These are phyloP conservation scores for Pseudogymnoascus pannorum DNA, from an alignment of 2,329 filamentous ascomycete genomes.

Conservation along the genomic window DNA sequence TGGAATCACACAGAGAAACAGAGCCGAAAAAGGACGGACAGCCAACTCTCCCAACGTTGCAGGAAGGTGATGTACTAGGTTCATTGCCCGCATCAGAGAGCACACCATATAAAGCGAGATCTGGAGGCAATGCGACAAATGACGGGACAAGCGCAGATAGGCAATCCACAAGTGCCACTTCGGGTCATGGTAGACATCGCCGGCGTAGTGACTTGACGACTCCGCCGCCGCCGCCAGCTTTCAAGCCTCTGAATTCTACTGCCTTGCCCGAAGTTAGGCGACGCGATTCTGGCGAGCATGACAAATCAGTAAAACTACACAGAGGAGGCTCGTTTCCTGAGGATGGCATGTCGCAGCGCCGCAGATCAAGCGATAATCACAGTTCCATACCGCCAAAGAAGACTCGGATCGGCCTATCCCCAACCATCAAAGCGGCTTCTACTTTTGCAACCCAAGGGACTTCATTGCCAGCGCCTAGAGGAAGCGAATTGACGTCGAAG, in stretches of 20 bases:
- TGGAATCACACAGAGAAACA: background rate
- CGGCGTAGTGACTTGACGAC: background rate
- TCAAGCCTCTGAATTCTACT: background rate
- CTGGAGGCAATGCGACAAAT: background rate
- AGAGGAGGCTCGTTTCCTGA: constrained; percentile 3
- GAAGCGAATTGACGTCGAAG: background rate
- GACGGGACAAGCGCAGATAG: background rate
- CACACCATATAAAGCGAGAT: background rate
- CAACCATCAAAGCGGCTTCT: background rate
- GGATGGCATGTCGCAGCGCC: background rate
- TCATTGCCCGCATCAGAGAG: background rate
- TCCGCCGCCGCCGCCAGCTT: background rate
- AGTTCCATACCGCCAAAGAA: background rate
- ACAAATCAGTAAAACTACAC: background rate
- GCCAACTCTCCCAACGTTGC: background rate
- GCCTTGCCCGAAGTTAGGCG: background rate
- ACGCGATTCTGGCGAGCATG: background rate
- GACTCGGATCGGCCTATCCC: background rate
- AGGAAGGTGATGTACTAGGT: background rate
- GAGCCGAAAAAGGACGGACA: background rate
- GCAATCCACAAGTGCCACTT: background rate
- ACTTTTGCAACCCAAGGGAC: background rate
- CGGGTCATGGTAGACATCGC: background rate
- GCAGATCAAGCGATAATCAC: background rate
- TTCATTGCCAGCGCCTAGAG: background rate